These are phyloP conservation scores for Fusarium xyrophilum DNA, from an alignment of 2,329 filamentous ascomycete genomes.

Conservation along the genomic window DNA sequence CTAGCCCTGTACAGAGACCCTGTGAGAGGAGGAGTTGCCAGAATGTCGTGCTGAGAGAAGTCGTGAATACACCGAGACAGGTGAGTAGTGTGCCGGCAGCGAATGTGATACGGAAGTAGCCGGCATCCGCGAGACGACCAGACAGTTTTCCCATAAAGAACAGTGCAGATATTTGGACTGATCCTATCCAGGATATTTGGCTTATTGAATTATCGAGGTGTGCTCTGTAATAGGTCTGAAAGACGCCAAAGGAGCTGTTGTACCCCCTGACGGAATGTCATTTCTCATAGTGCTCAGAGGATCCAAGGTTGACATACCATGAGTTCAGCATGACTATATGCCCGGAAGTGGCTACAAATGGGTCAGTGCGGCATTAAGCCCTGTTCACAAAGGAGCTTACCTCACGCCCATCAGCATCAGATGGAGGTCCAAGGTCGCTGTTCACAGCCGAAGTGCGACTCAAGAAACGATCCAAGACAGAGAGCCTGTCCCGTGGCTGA, in stretches of 20 bases:
- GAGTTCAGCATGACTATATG: constrained; percentile 12
- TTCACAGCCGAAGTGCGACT: not conserved
- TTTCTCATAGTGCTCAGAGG: accelerated
- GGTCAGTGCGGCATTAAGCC: not conserved
- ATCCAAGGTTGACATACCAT: not conserved
- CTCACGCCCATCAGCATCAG: constrained; percentile 6
- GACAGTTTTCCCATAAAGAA: not conserved
- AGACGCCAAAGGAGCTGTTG: constrained; percentile 9
- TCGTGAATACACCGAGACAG: not conserved
- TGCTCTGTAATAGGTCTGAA: not conserved
- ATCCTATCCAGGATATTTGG: not conserved
- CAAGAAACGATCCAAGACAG: not conserved
- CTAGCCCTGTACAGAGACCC: not conserved
- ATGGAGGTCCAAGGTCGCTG: not conserved
- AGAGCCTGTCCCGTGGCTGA: not conserved
- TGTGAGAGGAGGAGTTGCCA: not conserved
- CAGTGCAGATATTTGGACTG: not conserved
- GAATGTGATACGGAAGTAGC: not conserved
- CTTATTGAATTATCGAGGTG: not conserved
- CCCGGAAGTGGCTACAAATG: not conserved
- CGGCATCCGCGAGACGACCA: not conserved
- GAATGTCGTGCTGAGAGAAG: not conserved
- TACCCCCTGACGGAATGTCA: not conserved
- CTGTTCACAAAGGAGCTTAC: not conserved
- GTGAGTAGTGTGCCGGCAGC: not conserved